Conservation (phyloP, 345 rosid species). For the Eucalyptus sp. region DNA sequence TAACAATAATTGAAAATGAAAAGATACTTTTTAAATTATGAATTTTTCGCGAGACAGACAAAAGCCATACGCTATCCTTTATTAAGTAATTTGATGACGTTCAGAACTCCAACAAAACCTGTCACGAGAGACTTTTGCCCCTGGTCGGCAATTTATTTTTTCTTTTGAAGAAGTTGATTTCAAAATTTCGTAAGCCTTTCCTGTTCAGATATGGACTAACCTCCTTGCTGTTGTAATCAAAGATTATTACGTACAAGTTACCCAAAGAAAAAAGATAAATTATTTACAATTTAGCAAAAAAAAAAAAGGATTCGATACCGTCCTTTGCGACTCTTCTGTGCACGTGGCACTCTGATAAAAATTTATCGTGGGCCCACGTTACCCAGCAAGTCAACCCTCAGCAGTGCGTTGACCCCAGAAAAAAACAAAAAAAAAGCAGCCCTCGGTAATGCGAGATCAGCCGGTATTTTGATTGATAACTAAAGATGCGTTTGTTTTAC, state of each 20-base stretch:
- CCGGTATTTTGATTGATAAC: too few species aligned
- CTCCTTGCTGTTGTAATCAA: background rate
- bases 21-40: background rate
- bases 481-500: too few species aligned
- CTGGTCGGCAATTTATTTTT: slow-evolving; percentile 22
- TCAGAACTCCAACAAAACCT: slow-evolving; percentile 26
- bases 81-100: slow-evolving; percentile 12
- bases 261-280: background rate
- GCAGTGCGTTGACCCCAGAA: background rate
- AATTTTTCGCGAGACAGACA: background rate
- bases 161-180: background rate
- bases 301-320: background rate
- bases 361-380: background rate
- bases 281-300: background rate
- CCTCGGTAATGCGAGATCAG: accelerated
- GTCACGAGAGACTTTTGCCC: slow-evolving; percentile 20
- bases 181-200: background rate
- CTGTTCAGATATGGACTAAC: background rate
- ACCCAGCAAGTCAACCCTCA: background rate
- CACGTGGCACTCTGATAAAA: background rate
- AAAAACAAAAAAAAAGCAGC: too few species aligned
- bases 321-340: background rate
- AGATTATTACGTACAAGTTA: background rate
- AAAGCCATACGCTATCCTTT: background rate
- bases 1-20: background rate